Evolutionary conservation across 2,329 filamentous ascomycete species (phyloP), one percentile per base, ranked within the genome.

Genomic region (Coniella vitis): DNA sequence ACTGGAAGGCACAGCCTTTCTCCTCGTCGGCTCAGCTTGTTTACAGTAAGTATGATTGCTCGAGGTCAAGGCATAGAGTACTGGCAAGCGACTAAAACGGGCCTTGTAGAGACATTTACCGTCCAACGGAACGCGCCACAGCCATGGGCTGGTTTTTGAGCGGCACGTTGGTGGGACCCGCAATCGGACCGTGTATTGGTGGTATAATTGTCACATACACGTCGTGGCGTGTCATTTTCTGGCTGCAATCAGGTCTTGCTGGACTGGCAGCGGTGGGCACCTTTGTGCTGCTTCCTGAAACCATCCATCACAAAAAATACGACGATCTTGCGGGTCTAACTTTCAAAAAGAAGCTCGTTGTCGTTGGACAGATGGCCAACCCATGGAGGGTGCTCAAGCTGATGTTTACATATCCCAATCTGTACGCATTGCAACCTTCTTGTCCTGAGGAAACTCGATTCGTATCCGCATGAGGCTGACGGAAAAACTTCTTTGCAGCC

Each of bases 151-250:
- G 80, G 79, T 84, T 86, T 58, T 63, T 85, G 17, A 75, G 72
- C 0, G 83, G 83, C 0, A 84, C 81, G 0, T 69, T 87, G 1
- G 76, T 86, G 43, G 83, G 83, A 0, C 83, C 83, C 5, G 79
- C 76, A 2, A 65, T 82, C 50, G 81, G 83, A 0, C 74, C 75
- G 0, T 81, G 86, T 55, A 69, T 87, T 7, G 76, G 83, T 53
- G 84, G 83, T 22, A 79, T 86, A 21, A 83, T 87, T 45, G 81
- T 86, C 21, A 87, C 82, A 0, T 86, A 77, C 63, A 67, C 72
- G 4, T 73, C 71, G 16, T 87, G 84, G 84, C 69, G 82, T 25
- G 76, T 77, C 38, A 84, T 87, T 51, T 87, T 87, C 65, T 87
- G 82, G 79, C 69, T 87, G 1, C 82, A 87, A 56, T 74, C 79